Percentiles rank a stretch among this genome's conserved stretches.
Evolutionary conservation across 768 basidiomycete species (phyloP).

Genomic region (Boletus sp.): DNA sequence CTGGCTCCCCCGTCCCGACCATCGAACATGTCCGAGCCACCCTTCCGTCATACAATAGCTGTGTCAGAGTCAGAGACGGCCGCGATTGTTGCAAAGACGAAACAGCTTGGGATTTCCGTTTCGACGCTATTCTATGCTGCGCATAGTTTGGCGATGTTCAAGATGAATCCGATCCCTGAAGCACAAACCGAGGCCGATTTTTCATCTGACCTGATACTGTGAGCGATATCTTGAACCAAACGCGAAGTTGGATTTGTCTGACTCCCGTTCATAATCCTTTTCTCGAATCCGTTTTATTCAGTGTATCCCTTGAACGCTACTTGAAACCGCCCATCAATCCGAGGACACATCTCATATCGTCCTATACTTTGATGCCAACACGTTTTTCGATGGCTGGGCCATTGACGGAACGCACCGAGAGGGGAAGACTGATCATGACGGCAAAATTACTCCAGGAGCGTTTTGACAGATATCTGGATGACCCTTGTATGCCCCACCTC

Average conservation of each 20-base stretch:
- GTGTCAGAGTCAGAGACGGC: too few relatives aligned
- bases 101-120: conserved; percentile 11
- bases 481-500: too few relatives aligned
- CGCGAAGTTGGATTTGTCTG: too few relatives aligned
- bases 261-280: background rate
- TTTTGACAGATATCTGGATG: too few relatives aligned
- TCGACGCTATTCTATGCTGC: conserved; percentile 24
- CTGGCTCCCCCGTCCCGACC: conserved; percentile 8
- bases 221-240: background rate
- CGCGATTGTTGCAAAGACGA: too few relatives aligned
- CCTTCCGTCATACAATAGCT: conserved; percentile 1
- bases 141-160: conserved; percentile 20
- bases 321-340: conserved; percentile 19
- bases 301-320: conserved; percentile 20
- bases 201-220: conserved; percentile 8
- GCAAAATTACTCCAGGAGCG: too few relatives aligned
- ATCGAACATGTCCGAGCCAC: conserved; percentile 8
- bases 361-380: conserved; percentile 7
- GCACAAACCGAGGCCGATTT: conserved; percentile 17
- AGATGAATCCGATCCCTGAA: conserved; percentile 18
- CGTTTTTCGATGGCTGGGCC: conserved; percentile 17
- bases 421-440: conserved; percentile 11
- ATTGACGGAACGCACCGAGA: conserved; percentile 13
- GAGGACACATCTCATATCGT: conserved; percentile 18
- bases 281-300: background rate